phyloP scores from a whole-genome alignment of 345 rosid genomes.

The Schrenkiella parvula region DNA sequence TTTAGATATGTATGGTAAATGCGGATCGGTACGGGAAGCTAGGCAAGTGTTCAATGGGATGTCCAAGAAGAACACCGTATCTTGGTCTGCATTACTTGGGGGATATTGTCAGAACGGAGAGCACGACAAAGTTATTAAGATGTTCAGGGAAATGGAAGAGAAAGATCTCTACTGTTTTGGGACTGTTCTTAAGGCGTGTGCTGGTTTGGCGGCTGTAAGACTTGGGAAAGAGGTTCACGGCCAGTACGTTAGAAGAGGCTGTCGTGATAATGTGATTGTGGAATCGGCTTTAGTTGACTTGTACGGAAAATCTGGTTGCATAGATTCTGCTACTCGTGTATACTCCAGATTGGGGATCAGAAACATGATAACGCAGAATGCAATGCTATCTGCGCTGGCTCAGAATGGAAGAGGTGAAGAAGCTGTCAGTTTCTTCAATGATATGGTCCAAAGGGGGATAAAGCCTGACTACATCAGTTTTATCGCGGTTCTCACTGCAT shows the following conservation, averaged over 20 bases:
- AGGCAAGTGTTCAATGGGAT: slow-evolving; percentile 64
- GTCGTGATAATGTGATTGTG: slow-evolving; percentile 61
- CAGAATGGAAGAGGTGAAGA: slow-evolving; percentile 80
- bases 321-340: slow-evolving; percentile 53
- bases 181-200: slow-evolving; percentile 79
- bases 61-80: slow-evolving; percentile 57
- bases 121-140: slow-evolving; percentile 52
- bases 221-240: slow-evolving; percentile 91
- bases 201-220: slow-evolving; percentile 68
- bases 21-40: slow-evolving; percentile 51
- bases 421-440: slow-evolving; percentile 56
- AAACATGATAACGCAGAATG: slow-evolving; percentile 80
- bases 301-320: slow-evolving; percentile 81
- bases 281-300: slow-evolving; percentile 91
- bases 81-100: slow-evolving; percentile 83
- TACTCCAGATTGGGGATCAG: slow-evolving; percentile 47
- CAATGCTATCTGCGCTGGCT: slow-evolving; percentile 79
- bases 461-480: slow-evolving; percentile 79
- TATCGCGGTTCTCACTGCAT: slow-evolving; percentile 78
- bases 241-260: slow-evolving; percentile 72
- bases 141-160: slow-evolving; percentile 52
- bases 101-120: slow-evolving; percentile 77
- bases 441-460: slow-evolving; percentile 50
- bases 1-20: slow-evolving; percentile 94
- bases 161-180: slow-evolving; percentile 75